Conservation (phyloP, 371 early-diverging fungal species). For the Mortierella sp. region DNA sequence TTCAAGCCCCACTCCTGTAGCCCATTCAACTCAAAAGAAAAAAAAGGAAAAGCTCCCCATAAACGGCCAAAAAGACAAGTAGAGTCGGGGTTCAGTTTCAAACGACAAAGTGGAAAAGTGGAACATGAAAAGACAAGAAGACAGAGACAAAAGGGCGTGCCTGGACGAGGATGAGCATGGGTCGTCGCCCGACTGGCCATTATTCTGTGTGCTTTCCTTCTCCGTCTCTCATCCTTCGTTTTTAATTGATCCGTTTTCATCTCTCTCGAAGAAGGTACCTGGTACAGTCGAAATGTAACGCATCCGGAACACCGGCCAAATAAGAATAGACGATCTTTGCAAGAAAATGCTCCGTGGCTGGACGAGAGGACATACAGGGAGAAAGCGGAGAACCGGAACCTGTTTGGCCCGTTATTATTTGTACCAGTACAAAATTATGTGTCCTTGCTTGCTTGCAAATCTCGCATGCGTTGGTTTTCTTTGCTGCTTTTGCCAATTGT, state of each 20-base stretch:
- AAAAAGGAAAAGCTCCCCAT: neutral
- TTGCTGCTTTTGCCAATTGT: neutral
- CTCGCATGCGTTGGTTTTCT: neutral
- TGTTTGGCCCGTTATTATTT: neutral
- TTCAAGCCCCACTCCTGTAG: neutral
- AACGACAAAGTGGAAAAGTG: neutral
- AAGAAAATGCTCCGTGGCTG: neutral
- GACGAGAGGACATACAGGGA: neutral
- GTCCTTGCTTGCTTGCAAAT: no score
- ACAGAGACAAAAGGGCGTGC: neutral
- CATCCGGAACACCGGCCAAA: neutral
- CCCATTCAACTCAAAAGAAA: neutral
- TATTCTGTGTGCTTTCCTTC: neutral
- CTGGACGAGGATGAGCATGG: neutral
- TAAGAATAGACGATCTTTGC: neutral
- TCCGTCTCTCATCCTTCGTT: neutral
- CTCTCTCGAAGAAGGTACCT: neutral
- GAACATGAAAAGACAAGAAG: neutral
- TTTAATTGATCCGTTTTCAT: constrained; percentile 6
- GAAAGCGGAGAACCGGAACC: neutral
- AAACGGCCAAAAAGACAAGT: neutral
- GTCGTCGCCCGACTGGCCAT: constrained; percentile 4
- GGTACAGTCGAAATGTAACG: neutral
- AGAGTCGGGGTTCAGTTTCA: neutral
- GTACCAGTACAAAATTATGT: neutral